Base-by-base conservation (phyloP, 176 grass and related monocot species). In the Cymbopogon citratus region DNA sequence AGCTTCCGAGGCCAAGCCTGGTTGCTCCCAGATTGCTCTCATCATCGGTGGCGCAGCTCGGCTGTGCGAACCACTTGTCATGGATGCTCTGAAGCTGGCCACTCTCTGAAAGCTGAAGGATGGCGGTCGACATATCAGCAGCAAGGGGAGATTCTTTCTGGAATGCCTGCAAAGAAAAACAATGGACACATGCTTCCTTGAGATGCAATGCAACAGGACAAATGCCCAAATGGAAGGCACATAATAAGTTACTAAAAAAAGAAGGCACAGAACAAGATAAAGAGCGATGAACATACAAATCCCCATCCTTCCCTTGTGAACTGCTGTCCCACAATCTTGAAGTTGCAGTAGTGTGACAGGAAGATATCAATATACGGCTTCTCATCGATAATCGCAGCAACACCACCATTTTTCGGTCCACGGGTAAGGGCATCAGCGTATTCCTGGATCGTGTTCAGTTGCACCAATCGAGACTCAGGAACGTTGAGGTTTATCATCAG, bases 231-330 rank as follows among this genome's bases (percentile, higher is more conserved):
- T n/a, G 52, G 23, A 51, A 59, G 54, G 54, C 54, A 59, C n/a
- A 59, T 11, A 60, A 25, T n/a, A 57, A 24, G 3, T 57, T 57
- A 23, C 3, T 23, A 57, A 24, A 57, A 56, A 57, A 57, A 57
- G 21, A 48, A 78, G 56, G 48, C 23, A 45, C 1, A 67, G 35
- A 49, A 46, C 14, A 69, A 78, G n/a, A 49, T 40, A 10, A 16
- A 21, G 74, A 68, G 33, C 16, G 39, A 46, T 44, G 31, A 72
- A 98, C 95, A 78, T 94, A 98, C 95, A 81, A 98, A 98, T 71
- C 95, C 95, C 95, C 95, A 98, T 84, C 95, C 95, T 68, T 93
- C 92, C 63, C 73, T 82, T 12, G 95, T 95, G 77, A 98, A 98
- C 29, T 91, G 88, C 68, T 92, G 91, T 5, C 92, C 95, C 9